phyloP scores from a whole-genome alignment of 2,329 filamentous ascomycete species.

The Hymenoscyphus linearis region DNA sequence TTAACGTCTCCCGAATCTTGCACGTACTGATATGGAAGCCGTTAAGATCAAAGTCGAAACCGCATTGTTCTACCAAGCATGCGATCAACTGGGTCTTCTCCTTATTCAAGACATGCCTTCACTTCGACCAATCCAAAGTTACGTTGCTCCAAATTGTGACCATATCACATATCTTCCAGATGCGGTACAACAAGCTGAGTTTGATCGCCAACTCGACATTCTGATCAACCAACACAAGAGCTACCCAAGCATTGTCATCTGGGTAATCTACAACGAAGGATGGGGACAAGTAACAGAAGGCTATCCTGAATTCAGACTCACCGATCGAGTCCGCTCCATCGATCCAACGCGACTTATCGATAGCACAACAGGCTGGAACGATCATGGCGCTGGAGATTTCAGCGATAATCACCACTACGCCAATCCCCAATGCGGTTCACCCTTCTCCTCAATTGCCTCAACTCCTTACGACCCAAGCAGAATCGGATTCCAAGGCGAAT shows the following conservation, averaged over 20 bases:
- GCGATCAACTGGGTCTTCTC: slow-evolving; percentile 32
- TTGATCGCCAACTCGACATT: slow-evolving; percentile 43
- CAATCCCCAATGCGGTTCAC: slow-evolving; percentile 64
- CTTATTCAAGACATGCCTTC: slow-evolving; percentile 71
- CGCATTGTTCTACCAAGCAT: slow-evolving; percentile 17
- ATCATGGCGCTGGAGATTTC: slow-evolving; percentile 64
- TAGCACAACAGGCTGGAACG: slow-evolving; percentile 59
- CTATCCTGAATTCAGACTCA: slow-evolving; percentile 52
- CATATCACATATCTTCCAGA: slow-evolving; percentile 32
- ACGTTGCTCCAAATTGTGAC: slow-evolving; percentile 2
- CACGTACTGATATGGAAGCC: background rate
- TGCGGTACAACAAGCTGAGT: slow-evolving; percentile 53
- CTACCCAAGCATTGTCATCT: slow-evolving; percentile 60
- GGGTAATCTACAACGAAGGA: slow-evolving; percentile 69
- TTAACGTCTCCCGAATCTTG: slow-evolving; percentile 33
- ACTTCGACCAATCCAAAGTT: slow-evolving; percentile 36
- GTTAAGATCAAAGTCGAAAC: slow-evolving; percentile 5
- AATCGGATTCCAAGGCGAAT: slow-evolving; percentile 67
- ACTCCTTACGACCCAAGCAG: slow-evolving; percentile 52
- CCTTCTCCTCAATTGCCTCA: slow-evolving; percentile 56
- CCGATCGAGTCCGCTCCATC: slow-evolving; percentile 47
- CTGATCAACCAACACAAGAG: slow-evolving; percentile 34
- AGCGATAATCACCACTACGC: slow-evolving; percentile 69
- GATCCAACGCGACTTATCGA: slow-evolving; percentile 62
- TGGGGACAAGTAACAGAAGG: slow-evolving; percentile 55